Evolutionary conservation across 768 basidiomycete genomes (phyloP), one percentile per base, ranked within the genome.

Genomic region (Trametes elegans): DNA sequence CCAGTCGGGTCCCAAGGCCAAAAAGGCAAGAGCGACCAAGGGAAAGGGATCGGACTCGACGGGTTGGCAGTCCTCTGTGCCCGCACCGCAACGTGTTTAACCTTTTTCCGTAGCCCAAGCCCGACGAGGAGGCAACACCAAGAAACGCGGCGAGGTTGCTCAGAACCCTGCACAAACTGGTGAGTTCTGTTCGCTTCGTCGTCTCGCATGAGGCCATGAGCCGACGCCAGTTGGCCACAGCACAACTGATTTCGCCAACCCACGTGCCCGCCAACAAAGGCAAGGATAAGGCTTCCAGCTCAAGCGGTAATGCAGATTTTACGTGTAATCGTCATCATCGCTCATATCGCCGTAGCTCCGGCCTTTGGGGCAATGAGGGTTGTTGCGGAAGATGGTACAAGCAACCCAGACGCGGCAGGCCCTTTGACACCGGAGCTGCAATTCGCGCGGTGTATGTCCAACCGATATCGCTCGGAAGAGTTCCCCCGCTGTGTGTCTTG

Each of bases 401-500:
- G 39, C 36, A 55, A 60, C 34, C 32, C 61, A 29, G 73, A 70
- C 21, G 46, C 63, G 27, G 61, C 69, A 10, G 66, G 69, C 21
- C 66, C 74, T 2, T 70, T 82, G 34, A 74, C 81, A 38, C 82
- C 85, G 4, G 90, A 92, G 64, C 73, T 87, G 23, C 90, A 92
- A 55, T 84, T 82, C 57, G 85, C 88, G 2, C 80, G 90, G 5
- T 92, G 90, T 73, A 92, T 92, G 90, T 90, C 89, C 0, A 87
- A 83, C 62, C 79, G 87, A 43, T 91, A 90, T 67, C 81, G 80
- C 58, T 71, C 75, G 39, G 87, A 90, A 60, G 75, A 79, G 47
- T 88, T 90, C 69, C 87, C 89, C 35, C 84, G 87, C 13, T 92
- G 90, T 63, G 86, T 91, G 31, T 86, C 88, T 3, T 92, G 90